phyloP scores from a whole-genome alignment of 2,329 filamentous ascomycete species.

The Colletotrichum sp. region DNA sequence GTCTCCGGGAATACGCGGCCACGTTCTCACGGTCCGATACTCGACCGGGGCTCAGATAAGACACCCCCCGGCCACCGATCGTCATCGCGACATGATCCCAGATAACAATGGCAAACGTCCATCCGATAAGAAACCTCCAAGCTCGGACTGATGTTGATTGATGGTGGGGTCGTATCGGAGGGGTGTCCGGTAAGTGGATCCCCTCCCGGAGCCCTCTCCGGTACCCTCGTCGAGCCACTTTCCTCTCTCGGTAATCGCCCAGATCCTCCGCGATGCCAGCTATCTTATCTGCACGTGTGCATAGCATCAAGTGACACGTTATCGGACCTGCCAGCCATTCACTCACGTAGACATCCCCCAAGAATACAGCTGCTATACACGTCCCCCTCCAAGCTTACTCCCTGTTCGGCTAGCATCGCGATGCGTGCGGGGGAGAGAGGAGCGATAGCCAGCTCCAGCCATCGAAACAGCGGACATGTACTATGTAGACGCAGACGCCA shows the following conservation, averaged over 20 bases:
- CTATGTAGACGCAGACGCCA: neutral
- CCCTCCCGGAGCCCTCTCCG: conserved; percentile 9
- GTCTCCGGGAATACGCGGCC: neutral
- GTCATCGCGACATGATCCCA: neutral
- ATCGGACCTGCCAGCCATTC: neutral
- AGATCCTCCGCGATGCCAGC: neutral
- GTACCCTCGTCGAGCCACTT: neutral
- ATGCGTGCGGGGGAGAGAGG: neutral
- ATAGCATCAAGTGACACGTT: neutral
- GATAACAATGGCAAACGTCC: neutral
- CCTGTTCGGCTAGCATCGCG: neutral
- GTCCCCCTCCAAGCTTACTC: neutral
- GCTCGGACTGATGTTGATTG: neutral
- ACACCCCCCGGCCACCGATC: neutral
- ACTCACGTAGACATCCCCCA: neutral
- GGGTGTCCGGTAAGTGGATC: conserved; percentile 15
- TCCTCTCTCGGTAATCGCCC: neutral
- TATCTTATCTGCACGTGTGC: conserved; percentile 3
- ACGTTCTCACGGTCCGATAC: neutral
- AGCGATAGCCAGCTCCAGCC: neutral
- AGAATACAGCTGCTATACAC: neutral
- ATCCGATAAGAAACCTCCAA: neutral
- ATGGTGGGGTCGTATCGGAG: conserved; percentile 14
- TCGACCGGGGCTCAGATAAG: neutral
- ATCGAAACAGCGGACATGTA: neutral